Base-by-base conservation (phyloP, 257 asterid genomes). In the Henckelia pumila region DNA sequence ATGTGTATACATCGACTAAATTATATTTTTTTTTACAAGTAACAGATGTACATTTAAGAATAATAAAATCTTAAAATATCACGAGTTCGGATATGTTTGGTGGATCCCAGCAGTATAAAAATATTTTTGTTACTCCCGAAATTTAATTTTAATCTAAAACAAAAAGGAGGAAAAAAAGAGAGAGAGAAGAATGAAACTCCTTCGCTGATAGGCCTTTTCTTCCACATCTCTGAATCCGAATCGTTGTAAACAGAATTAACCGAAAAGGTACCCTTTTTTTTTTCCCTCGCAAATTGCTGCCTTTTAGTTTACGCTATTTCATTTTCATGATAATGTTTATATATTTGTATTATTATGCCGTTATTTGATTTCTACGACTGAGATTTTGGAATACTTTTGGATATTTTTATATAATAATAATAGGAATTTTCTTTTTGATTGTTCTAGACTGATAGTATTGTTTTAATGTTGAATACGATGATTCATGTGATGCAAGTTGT, bases 151-250 rank as follows among this genome's bases (percentile, higher is more conserved):
- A n/a, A n/a, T n/a, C n/a, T n/a, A 32, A 17, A 3, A 11, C 3
- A 23, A 20, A 25, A n/a, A n/a, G n/a, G 8, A 13, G 14, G 19
- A 55, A 13, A 58, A 56, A 61, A 40, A 8, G 68, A 70, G 63
- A 30, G n/a, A 63, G 61, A 28, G 20, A 26, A 24, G 55, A 25
- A 58, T 32, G 11, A 61, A 69, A 63, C 71, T 62, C 69, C 73
- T 49, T 24, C 50, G 49, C 63, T 68, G 66, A 62, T 64, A 10
- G 68, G 47, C 63, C 62, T 44, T 59, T 67, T 56, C 49, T 28
- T 69, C 56, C 59, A 29, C 64, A 35, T 55, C 66, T 37, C 33
- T n/a, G 53, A 44, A 44, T 44, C 52, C 52, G 19, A 44, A 44
- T 13, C 20, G 20, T 44, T 16, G 20, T 44, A 3, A 44, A 44